A percentile compares a stretch with the other conserved stretches of the same genome.
Conservation (phyloP, 169 alveolate genomes). For the Babesia gibsoni region DNA sequence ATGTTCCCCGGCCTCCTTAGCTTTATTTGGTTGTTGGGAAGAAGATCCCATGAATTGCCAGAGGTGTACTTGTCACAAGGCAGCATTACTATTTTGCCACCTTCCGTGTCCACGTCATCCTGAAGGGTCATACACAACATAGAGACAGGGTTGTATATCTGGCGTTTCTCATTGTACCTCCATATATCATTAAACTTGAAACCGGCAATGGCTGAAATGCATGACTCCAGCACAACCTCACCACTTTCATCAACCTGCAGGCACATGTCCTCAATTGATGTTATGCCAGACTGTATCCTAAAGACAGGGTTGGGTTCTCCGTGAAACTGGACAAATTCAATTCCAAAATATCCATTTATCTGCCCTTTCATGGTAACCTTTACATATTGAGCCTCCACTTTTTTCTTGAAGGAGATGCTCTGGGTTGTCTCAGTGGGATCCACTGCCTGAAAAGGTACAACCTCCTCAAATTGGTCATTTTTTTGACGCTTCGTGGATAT, state of each 20-base stretch:
- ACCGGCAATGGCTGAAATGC: slow-evolving; percentile 70
- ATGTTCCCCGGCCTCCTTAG: slow-evolving; percentile 83
- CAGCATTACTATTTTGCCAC: slow-evolving; percentile 67
- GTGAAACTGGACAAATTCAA: slow-evolving; percentile 77
- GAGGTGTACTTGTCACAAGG: slow-evolving; percentile 54
- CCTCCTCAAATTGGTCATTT: slow-evolving; percentile 65
- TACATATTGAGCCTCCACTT: slow-evolving; percentile 70
- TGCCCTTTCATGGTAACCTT: slow-evolving; percentile 78
- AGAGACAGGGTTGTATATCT: slow-evolving; percentile 65
- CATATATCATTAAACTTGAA: slow-evolving; percentile 70
- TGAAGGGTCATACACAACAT: slow-evolving; percentile 76
- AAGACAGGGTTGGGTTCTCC: slow-evolving; percentile 82
- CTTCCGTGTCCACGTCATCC: slow-evolving; percentile 72
- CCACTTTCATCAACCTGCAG: slow-evolving; percentile 73
- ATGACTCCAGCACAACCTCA: slow-evolving; percentile 73
- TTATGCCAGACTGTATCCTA: slow-evolving; percentile 84
- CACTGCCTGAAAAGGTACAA: slow-evolving; percentile 69
- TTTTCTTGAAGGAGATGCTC: slow-evolving; percentile 68
- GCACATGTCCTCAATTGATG: slow-evolving; percentile 78
- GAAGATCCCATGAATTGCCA: slow-evolving; percentile 81
- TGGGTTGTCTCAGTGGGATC: slow-evolving; percentile 69
- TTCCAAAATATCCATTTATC: slow-evolving; percentile 82
- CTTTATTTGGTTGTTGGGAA: slow-evolving; percentile 83
- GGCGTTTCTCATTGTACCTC: slow-evolving; percentile 70
- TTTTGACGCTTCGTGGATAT: slow-evolving; percentile 66